Conservation (phyloP, 202 grass and related monocot species). For the Cymbopogon flexuosus region DNA sequence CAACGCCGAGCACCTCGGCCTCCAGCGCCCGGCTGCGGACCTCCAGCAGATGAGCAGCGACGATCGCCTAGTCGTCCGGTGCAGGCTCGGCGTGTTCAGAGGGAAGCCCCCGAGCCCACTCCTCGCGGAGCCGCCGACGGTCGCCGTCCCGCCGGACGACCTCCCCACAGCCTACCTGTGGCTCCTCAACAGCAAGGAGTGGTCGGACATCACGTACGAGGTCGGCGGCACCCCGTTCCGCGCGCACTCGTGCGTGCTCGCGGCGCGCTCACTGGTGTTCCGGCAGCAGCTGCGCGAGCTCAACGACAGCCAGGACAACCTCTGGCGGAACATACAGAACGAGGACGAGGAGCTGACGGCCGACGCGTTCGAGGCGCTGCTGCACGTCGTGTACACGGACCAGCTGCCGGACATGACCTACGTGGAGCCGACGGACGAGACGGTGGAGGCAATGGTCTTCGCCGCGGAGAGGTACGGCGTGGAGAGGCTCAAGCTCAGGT, state of each 20-base stretch:
- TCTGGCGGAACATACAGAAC: background rate
- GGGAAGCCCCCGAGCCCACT: background rate
- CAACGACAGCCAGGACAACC: background rate
- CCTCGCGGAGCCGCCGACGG: background rate
- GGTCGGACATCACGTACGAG: background rate
- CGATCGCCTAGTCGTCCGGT: background rate
- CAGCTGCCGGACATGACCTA: constrained; percentile 2
- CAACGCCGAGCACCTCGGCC: background rate
- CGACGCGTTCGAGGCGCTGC: constrained; percentile 33
- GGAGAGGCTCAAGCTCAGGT: constrained; percentile 22
- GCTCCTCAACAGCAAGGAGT: constrained; percentile 12
- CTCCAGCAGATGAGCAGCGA: background rate
- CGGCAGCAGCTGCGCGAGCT: background rate
- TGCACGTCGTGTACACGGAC: constrained; percentile 40
- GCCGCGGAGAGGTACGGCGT: constrained; percentile 32
- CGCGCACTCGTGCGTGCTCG: constrained; percentile 7
- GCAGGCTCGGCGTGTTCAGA: background rate
- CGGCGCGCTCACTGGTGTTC: background rate
- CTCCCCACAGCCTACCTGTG: background rate
- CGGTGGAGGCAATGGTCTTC: constrained; percentile 11
- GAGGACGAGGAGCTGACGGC: constrained; percentile 19
- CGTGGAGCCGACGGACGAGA: background rate
- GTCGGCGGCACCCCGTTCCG: background rate
- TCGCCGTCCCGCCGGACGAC: constrained; percentile 1
- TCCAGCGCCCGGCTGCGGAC: background rate